Base-by-base conservation (phyloP, 345 rosid species). In the Salix viminalis region DNA sequence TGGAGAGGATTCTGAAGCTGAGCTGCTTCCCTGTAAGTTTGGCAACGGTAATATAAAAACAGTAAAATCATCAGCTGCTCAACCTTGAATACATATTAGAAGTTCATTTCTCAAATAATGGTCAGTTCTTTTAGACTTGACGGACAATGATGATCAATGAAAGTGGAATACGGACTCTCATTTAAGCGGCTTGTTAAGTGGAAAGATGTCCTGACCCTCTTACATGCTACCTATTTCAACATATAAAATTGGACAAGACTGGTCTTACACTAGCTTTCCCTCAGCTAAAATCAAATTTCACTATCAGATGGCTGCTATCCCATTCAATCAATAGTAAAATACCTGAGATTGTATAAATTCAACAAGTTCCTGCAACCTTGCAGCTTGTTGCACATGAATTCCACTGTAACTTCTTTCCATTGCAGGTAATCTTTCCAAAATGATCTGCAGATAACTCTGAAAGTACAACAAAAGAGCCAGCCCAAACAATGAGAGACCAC, bases 321-420 rank as follows among this genome's bases (percentile, higher is more conserved):
- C 64, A 6, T 34, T 15, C 13, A 60, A 39, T 14, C 42, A 65
- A 36, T 46, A 16, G 67, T 23, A 77, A 56, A 67, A 37, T 82
- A 94, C 99, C 97, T 94, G 99, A 72, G 97, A 89, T 79, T 91
- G 99, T 83, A 94, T 94, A 74, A 80, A 88, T 64, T 94, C 96
- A 76, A 92, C 95, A 54, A 96, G 94, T 79, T 94, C 98, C 86
- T 88, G 99, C 87, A 96, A 79, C 80, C 89, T 90, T 46, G 91
- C 90, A 71, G 97, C 94, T 85, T 96, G 97, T 42, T 84, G 96
- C 44, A 87, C 67, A 76, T 88, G 97, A 73, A 94, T 89, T 58
- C 97, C 98, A 64, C 82, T 86, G 70, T 91, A 91, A 80, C 86
- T 94, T 83, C 91, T 87, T 82, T 89, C 97, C 30, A 77, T 74